These are phyloP conservation scores for Kuraishia hungarica DNA, from an alignment of 805 yeast genomes.

Conservation along the genomic window DNA sequence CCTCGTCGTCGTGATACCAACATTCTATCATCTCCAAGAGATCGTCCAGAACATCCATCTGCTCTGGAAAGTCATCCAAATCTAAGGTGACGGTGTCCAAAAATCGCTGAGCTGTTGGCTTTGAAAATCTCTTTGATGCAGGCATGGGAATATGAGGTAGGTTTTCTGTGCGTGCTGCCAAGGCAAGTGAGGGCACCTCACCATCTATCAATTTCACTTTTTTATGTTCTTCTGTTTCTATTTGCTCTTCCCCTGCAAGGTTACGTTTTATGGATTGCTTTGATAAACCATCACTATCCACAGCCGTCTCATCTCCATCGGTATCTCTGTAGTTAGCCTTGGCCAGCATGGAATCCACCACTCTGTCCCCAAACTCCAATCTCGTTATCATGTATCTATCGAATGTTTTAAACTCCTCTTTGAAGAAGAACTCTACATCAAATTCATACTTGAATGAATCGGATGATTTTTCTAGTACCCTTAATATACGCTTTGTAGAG, in stretches of 20 bases:
- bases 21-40: slow-evolving; percentile 20
- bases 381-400: slow-evolving; percentile 19
- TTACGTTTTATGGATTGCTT: neutral
- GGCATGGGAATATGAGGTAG: neutral
- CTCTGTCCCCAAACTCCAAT: slow-evolving; percentile 11
- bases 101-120: slow-evolving; percentile 10
- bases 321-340: slow-evolving; percentile 6
- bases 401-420: slow-evolving; percentile 10
- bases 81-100: slow-evolving; percentile 9
- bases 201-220: neutral
- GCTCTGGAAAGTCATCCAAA: slow-evolving; percentile 13
- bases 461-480: neutral
- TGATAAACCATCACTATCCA: neutral
- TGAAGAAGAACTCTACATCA: neutral
- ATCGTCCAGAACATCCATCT: slow-evolving; percentile 18
- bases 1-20: slow-evolving; percentile 12
- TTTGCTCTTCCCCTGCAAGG: neutral
- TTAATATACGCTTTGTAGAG: neutral
- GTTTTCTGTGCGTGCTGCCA: neutral
- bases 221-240: neutral
- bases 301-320: neutral
- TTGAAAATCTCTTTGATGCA: neutral
- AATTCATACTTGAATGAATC: neutral
- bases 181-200: neutral
- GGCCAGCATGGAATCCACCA: slow-evolving; percentile 13